Conservation (phyloP, 1,284 basidiomycete genomes). For the Bjerkandera adusta region DNA sequence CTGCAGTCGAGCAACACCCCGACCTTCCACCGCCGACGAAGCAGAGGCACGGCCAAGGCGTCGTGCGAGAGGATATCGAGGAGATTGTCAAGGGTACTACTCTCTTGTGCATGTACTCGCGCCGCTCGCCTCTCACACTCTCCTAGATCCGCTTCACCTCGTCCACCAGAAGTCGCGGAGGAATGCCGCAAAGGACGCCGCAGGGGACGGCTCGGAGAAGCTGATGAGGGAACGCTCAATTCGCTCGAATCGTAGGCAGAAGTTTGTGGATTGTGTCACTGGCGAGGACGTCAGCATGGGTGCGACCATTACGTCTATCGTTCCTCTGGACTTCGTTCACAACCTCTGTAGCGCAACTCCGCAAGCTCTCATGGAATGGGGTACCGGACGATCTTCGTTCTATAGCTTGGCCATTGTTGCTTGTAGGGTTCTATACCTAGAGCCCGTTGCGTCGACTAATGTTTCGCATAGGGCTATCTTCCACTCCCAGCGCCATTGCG, state of each 20-base stretch:
- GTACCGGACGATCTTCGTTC: slow-evolving; percentile 88
- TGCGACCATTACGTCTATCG: slow-evolving; percentile 42
- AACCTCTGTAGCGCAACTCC: slow-evolving; percentile 63
- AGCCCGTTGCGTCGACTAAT: not conserved
- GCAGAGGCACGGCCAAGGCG: slow-evolving; percentile 43
- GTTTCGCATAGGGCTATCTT: slow-evolving; percentile 75
- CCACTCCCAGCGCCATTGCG: slow-evolving; percentile 85
- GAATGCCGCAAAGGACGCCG: slow-evolving; percentile 9
- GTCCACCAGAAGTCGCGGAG: slow-evolving; percentile 16
- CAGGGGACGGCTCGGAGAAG: slow-evolving; percentile 50
- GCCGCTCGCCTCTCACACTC: slow-evolving; percentile 43
- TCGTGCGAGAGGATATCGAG: slow-evolving; percentile 63
- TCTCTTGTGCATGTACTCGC: slow-evolving; percentile 21
- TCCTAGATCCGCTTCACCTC: slow-evolving; percentile 37
- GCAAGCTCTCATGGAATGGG: slow-evolving; percentile 95
- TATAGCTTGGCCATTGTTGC: slow-evolving; percentile 91
- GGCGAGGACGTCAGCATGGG: slow-evolving; percentile 76
- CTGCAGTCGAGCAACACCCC: slow-evolving; percentile 31
- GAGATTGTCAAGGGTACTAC: slow-evolving; percentile 76
- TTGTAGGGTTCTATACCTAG: slow-evolving; percentile 56
- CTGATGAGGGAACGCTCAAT: slow-evolving; percentile 74
- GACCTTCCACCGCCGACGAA: slow-evolving; percentile 30
- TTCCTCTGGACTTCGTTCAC: slow-evolving; percentile 7
- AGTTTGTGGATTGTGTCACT: slow-evolving; percentile 71
- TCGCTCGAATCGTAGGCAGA: slow-evolving; percentile 65